Percentiles rank a stretch among this genome's conserved stretches.
phyloP scores from a whole-genome alignment of 306 rosid species.

The Trifolium pratense region DNA sequence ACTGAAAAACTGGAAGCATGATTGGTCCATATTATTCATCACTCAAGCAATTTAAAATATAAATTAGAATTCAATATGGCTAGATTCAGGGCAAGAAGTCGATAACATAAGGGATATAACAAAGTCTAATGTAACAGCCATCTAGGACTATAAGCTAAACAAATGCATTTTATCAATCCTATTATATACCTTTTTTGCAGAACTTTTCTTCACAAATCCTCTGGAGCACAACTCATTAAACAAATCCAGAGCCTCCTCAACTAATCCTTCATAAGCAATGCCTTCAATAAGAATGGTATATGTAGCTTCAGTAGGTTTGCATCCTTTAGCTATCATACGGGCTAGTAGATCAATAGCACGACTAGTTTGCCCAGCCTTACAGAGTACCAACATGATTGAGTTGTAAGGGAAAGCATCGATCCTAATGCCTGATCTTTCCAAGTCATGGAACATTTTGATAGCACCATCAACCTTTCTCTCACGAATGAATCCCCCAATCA shows the following conservation, averaged over 20 bases:
- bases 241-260: slow-evolving; percentile 81
- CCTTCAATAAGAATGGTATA: slow-evolving; percentile 94
- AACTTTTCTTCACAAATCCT: slow-evolving; percentile 84
- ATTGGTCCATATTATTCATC: background rate
- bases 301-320: slow-evolving; percentile 86
- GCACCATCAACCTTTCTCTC: slow-evolving; percentile 86
- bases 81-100: slow-evolving; percentile 17
- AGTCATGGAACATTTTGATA: slow-evolving; percentile 63
- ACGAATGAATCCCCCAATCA: slow-evolving; percentile 79
- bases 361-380: slow-evolving; percentile 70
- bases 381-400: slow-evolving; percentile 81
- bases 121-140: slow-evolving; percentile 29
- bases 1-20: background rate
- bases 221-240: slow-evolving; percentile 66
- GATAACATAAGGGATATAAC: slow-evolving; percentile 14
- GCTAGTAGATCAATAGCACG: slow-evolving; percentile 86
- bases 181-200: slow-evolving; percentile 66
- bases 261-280: slow-evolving; percentile 86
- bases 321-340: slow-evolving; percentile 73
- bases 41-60: too few species aligned
- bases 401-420: slow-evolving; percentile 71
- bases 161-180: slow-evolving; percentile 42
- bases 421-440: slow-evolving; percentile 65
- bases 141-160: slow-evolving; percentile 7
- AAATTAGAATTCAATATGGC: too few species aligned